Evolutionary conservation across 1,284 basidiomycete species (phyloP), one percentile per base, ranked within the genome.

Genomic region (Microbotryum scabiosae): DNA sequence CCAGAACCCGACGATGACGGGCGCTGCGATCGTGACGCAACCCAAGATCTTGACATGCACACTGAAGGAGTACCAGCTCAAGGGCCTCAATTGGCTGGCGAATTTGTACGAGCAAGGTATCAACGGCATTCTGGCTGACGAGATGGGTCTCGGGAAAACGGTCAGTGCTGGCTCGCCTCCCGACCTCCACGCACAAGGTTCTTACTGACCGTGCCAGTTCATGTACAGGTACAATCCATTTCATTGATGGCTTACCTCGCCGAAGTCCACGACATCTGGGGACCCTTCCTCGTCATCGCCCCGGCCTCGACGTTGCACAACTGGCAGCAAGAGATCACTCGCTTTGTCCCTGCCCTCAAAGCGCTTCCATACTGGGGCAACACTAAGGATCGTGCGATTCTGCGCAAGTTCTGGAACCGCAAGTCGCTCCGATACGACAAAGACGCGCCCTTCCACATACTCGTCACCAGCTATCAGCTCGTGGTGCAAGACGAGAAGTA

Each of bases 81-180:
- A 98, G 75, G 96, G 96, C 69, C 80, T 99, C 54, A 98, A 97
- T 66, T 99, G 96, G 96, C 81, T 99, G 25, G 96, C 87, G 36
- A 97, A 94, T 26, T 78, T 99, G 49, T 99, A 98, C 75, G 96
- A 98, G 76, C 94, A 98, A 75, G 96, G 96, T 56, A 98, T 98
- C 80, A 97, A 97, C 73, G 92, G 92, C 64, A 97, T 97, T 70
- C 81, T 97, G 18, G 92, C 92, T 4, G 96, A 99, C 75, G 96
- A 99, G 78, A 98, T 98, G 96, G 65, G 70, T 48, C 62, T 64
- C 32, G 61, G 65, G 23, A 71, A 97, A 89, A 98, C 96, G 28
- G 92, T 99, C 20, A 41, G 36, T 16, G 36, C 36, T 18, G 36
- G 36, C 36, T 41, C 16, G 10, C 10, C 36, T 41, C 36, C 14